A percentile compares a stretch with the other conserved stretches of the same genome.
These are phyloP conservation scores for Pinus taeda DNA, from an alignment of 75 land plant genomes.

Conservation along the genomic window DNA sequence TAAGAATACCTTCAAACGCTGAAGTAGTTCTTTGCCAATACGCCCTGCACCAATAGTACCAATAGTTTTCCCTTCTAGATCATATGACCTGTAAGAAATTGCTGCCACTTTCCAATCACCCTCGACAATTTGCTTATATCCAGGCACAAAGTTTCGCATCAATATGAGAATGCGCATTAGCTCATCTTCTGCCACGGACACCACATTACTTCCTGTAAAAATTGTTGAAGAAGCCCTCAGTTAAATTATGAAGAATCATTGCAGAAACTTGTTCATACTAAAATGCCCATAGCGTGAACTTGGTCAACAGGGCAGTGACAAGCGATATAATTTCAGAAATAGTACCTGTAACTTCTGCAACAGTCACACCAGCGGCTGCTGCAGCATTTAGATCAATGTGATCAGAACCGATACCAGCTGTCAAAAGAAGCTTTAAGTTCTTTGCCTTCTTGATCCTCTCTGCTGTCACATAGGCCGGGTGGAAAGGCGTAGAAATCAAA, in stretches of 20 bases:
- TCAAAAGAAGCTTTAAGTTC: conserved; percentile 75
- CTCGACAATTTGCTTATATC: conserved; percentile 52
- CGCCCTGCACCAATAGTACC: conserved; percentile 91
- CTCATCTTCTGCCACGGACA: conserved; percentile 96
- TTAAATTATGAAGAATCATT: background rate
- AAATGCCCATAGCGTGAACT: background rate
- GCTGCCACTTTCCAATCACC: conserved; percentile 96
- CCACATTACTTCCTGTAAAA: conserved; percentile 70
- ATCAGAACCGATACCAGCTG: conserved; percentile 98
- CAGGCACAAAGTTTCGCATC: conserved; percentile 76
- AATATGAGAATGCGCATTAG: conserved; percentile 89
- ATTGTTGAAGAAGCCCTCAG: background rate
- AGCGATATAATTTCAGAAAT: background rate
- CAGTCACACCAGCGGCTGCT: conserved; percentile 81
- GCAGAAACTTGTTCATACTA: background rate
- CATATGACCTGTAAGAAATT: conserved; percentile 70
- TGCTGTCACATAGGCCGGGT: conserved; percentile 89
- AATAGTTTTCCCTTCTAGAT: conserved; percentile 81
- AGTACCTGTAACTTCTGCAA: conserved; percentile 79
- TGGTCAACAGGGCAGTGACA: background rate
- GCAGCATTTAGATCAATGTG: conserved; percentile 89
- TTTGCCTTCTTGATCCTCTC: conserved; percentile 94
- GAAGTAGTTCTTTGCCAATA: conserved; percentile 77
- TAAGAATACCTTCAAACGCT: conserved; percentile 64
- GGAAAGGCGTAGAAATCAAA: conserved; percentile 91